phyloP scores from a whole-genome alignment of 345 rosid genomes.

The Toxicodendron radicans region DNA sequence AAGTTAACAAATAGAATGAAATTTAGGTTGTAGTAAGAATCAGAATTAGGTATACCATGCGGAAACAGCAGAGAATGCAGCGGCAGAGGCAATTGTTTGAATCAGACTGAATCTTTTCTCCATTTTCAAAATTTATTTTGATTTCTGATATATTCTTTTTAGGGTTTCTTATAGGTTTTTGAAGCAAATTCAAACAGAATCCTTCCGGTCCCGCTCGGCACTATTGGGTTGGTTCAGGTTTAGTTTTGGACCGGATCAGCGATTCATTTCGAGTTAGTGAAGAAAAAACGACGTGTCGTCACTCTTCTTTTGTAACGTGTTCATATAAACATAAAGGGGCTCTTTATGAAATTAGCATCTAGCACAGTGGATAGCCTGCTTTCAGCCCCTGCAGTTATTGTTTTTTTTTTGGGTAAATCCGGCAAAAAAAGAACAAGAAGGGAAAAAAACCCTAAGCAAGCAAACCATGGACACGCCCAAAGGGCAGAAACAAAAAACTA shows the following conservation, averaged over 20 bases:
- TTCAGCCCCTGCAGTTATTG: too few relatives aligned
- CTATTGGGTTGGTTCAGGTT: neutral
- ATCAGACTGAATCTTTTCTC: constrained; percentile 63
- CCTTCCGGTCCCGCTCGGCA: too few relatives aligned
- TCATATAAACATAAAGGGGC: too few relatives aligned
- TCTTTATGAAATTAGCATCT: too few relatives aligned
- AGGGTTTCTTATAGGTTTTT: neutral
- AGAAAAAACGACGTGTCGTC: too few relatives aligned
- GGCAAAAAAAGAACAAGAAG: too few relatives aligned
- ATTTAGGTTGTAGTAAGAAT: neutral
- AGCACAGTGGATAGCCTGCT: too few relatives aligned
- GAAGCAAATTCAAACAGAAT: neutral
- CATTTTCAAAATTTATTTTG: constrained; percentile 29
- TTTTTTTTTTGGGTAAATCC: too few relatives aligned
- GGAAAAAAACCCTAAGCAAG: too few relatives aligned
- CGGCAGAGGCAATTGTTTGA: constrained; percentile 78
- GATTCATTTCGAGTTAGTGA: neutral
- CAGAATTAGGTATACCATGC: constrained; percentile 41
- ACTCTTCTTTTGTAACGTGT: too few relatives aligned
- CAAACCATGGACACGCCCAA: too few relatives aligned
- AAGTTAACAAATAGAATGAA: neutral
- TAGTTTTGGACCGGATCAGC: neutral
- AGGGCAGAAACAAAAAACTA: too few relatives aligned
- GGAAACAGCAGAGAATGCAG: constrained; percentile 88
- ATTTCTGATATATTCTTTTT: neutral